A percentile compares a stretch with the other conserved stretches of the same genome.
Evolutionary conservation across 225 moss, liverwort and hornwort genomes (phyloP).

Genomic region (Takakia lepidozioides): DNA sequence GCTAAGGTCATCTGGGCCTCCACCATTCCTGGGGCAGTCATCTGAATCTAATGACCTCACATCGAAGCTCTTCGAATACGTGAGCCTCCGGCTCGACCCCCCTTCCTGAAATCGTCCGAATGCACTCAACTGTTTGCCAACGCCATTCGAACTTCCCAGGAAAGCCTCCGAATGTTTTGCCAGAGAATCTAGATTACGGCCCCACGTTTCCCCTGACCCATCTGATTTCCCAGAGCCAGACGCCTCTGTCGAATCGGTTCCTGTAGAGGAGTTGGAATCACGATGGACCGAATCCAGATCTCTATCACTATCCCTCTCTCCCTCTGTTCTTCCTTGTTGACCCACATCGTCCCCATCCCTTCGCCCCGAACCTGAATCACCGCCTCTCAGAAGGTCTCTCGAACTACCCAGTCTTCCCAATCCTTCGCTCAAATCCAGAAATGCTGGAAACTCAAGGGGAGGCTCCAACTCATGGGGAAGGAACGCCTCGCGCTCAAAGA

Average conservation of each 20-base stretch:
- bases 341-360: constrained; percentile 27
- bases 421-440: too few relatives aligned
- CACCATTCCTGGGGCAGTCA: constrained; percentile 37
- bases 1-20: constrained; percentile 42
- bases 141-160: constrained; percentile 35
- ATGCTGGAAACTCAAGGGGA: constrained; percentile 54
- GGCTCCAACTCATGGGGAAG: constrained; percentile 60
- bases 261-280: constrained; percentile 28
- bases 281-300: constrained; percentile 38
- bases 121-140: constrained; percentile 33
- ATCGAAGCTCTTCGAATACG: constrained; percentile 14
- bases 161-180: constrained; percentile 54
- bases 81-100: constrained; percentile 27
- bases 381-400: constrained; percentile 39
- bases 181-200: constrained; percentile 71
- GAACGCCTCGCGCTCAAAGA: constrained; percentile 75
- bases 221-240: constrained; percentile 42
- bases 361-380: constrained; percentile 49
- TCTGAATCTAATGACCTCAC: constrained; percentile 13
- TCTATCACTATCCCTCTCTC: too few relatives aligned
- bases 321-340: too few relatives aligned
- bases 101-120: constrained; percentile 50
- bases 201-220: constrained; percentile 72
- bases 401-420: constrained; percentile 39
- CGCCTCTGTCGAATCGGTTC: constrained; percentile 36